Percentiles rank a stretch among this genome's conserved stretches.
Conservation (phyloP, 768 basidiomycete species). For the Mycena polygramma region DNA sequence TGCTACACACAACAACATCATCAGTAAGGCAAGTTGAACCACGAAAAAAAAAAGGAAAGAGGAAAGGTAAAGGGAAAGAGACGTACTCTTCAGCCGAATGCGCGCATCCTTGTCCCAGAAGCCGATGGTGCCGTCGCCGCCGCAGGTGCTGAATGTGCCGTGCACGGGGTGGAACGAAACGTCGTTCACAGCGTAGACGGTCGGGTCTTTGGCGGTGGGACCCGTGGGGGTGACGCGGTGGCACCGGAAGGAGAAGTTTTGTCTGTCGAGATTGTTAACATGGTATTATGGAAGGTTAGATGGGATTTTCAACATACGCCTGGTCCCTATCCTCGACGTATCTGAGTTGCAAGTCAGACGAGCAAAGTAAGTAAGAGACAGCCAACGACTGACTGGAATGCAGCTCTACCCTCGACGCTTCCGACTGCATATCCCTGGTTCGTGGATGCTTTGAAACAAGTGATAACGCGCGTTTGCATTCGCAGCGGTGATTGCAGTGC, state of each 20-base stretch:
- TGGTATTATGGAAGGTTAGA: neutral
- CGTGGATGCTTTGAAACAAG: slow-evolving; percentile 80
- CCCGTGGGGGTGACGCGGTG: slow-evolving; percentile 69
- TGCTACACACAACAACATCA: slow-evolving; percentile 61
- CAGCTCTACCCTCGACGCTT: slow-evolving; percentile 92
- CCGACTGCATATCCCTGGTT: slow-evolving; percentile 85
- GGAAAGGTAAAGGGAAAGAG: neutral
- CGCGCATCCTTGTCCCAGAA: slow-evolving; percentile 97
- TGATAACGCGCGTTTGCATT: slow-evolving; percentile 90
- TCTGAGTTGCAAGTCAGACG: slow-evolving; percentile 53
- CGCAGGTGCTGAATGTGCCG: slow-evolving; percentile 88
- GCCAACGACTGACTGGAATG: slow-evolving; percentile 80
- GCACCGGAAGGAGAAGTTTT: slow-evolving; percentile 92
- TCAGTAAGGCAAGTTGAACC: neutral
- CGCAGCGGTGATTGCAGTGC: slow-evolving; percentile 88
- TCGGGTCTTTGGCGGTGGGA: slow-evolving; percentile 67
- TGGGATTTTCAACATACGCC: slow-evolving; percentile 55
- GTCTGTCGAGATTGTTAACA: slow-evolving; percentile 49
- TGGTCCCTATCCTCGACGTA: slow-evolving; percentile 89
- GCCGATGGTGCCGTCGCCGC: slow-evolving; percentile 88
- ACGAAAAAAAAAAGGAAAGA: neutral
- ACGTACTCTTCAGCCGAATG: slow-evolving; percentile 88
- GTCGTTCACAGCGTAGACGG: slow-evolving; percentile 87
- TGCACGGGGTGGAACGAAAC: slow-evolving; percentile 89
- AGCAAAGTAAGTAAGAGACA: neutral